These are phyloP conservation scores for Pythium aquatile DNA, from an alignment of 352 stramenopile genomes.

Conservation along the genomic window DNA sequence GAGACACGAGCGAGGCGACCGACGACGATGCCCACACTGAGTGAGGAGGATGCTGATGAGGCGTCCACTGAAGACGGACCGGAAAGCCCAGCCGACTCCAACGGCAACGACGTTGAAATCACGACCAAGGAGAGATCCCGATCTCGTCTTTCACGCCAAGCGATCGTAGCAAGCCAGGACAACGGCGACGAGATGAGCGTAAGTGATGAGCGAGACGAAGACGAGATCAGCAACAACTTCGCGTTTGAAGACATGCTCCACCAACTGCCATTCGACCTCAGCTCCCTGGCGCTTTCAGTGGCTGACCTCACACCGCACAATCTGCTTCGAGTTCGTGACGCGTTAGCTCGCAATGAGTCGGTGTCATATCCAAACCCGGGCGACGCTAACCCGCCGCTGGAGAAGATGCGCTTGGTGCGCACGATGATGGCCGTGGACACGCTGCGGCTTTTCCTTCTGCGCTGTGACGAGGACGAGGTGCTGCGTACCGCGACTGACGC, in stretches of 20 bases:
- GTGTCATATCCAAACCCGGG: neutral
- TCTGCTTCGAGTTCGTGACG: constrained; percentile 32
- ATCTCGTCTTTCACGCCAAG: neutral
- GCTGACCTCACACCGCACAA: constrained; percentile 31
- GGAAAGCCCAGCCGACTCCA: neutral
- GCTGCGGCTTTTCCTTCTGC: constrained; percentile 35
- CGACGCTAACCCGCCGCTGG: neutral
- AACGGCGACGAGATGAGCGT: neutral
- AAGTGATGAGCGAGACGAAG: constrained; percentile 2
- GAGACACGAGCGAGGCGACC: neutral
- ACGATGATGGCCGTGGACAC: constrained; percentile 44
- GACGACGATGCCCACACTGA: constrained; percentile 16
- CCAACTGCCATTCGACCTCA: constrained; percentile 31
- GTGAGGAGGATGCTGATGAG: constrained; percentile 21
- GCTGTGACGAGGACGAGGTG: constrained; percentile 31
- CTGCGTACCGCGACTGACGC: constrained; percentile 25
- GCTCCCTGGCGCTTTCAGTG: constrained; percentile 30
- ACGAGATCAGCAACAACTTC: constrained; percentile 12
- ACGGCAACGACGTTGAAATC: neutral
- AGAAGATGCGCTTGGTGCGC: constrained; percentile 31
- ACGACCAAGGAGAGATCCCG: neutral
- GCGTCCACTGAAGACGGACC: constrained; percentile 1
- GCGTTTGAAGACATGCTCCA: constrained; percentile 38
- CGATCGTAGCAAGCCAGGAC: too few relatives aligned
- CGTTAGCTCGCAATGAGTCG: constrained; percentile 13